Percentiles rank a stretch among this genome's conserved stretches.
These are phyloP conservation scores for Hygrocybe punicea DNA, from an alignment of 768 basidiomycete genomes.

Conservation along the genomic window DNA sequence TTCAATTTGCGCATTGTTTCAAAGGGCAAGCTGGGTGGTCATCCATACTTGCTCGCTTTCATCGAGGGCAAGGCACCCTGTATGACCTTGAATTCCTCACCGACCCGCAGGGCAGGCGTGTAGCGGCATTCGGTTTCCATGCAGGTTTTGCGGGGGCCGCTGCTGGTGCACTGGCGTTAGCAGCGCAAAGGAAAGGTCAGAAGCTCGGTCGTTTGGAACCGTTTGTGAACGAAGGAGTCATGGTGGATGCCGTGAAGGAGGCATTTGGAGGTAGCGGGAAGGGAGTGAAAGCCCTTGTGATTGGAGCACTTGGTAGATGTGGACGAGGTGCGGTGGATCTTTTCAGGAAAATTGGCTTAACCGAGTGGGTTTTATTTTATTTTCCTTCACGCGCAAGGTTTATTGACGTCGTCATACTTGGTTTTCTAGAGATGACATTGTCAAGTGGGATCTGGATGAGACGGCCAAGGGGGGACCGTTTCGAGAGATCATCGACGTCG, in stretches of 20 bases:
- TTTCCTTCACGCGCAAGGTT: not conserved
- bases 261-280: conserved; percentile 65
- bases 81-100: conserved; percentile 97
- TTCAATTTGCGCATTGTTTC: conserved; percentile 98
- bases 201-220: conserved; percentile 70
- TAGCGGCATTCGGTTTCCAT: conserved; percentile 97
- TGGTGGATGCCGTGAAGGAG: conserved; percentile 72
- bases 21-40: conserved; percentile 94
- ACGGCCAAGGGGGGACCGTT: conserved; percentile 97
- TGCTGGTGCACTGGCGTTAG: conserved; percentile 79
- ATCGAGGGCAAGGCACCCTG: conserved; percentile 74
- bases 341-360: conserved; percentile 92
- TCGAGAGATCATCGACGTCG: conserved; percentile 90
- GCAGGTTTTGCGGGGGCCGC: conserved; percentile 99
- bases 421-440: conserved; percentile 70
- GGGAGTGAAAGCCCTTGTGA: conserved; percentile 83
- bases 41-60: conserved; percentile 79
- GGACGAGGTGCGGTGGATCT: conserved; percentile 93
- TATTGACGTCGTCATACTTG: not conserved
- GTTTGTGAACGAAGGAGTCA: conserved; percentile 77
- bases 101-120: conserved; percentile 78
- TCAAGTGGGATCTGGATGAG: conserved; percentile 98
- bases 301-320: conserved; percentile 93
- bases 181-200: conserved; percentile 58
- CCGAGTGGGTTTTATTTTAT: conserved; percentile 62